Base-by-base conservation (phyloP, 2,329 filamentous ascomycete genomes). In the Stagonosporopsis chrysanthemi region DNA sequence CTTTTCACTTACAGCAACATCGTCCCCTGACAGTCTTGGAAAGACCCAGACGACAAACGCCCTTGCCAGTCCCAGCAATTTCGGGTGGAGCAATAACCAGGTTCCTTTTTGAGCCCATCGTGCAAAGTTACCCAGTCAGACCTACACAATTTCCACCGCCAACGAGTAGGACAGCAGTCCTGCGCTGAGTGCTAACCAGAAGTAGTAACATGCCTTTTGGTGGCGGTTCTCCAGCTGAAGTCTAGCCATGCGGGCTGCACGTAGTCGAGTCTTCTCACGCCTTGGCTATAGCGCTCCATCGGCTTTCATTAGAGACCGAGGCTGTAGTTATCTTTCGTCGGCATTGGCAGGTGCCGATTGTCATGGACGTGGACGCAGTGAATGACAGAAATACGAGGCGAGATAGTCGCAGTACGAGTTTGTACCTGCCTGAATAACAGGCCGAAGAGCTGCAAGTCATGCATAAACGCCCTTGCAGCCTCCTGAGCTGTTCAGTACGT, bases 211-310 rank as follows among this genome's bases (percentile, higher is more conserved):
- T 17, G 14, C 15, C 15, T 39, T 43, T 41, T 52, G 26, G 44
- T 58, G 49, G 55, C 55, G 55, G 49, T 52, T 50, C 44, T 58
- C 45, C 55, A 58, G 56, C 56, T 54, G 49, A 40, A 28, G 28
- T 44, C 48, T 57, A 52, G 54, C 46, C 46, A 51, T 46, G 35
- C 41, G 46, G 45, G 31, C 26, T 26, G 15, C 39, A 47, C 26
- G 31, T 52, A 52, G 49, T 57, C 44, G 22, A 52, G 31, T 44
- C 43, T 48, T 52, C 48, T 40, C 33, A 17, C 26, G 39, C 44
- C 48, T 52, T 48, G 48, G 49, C 48, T 40, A n/a, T 44, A n/a
- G 33, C 19, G 28, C 43, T 40, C 38, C 43, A 35, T 43, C 39
- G 38, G 15, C 40, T 52, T 40, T 40, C 3, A 44, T 44, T 35